Evolutionary conservation across 495 filamentous ascomycete genomes (phyloP).

Genomic region (Podospora pseudoanserina): DNA sequence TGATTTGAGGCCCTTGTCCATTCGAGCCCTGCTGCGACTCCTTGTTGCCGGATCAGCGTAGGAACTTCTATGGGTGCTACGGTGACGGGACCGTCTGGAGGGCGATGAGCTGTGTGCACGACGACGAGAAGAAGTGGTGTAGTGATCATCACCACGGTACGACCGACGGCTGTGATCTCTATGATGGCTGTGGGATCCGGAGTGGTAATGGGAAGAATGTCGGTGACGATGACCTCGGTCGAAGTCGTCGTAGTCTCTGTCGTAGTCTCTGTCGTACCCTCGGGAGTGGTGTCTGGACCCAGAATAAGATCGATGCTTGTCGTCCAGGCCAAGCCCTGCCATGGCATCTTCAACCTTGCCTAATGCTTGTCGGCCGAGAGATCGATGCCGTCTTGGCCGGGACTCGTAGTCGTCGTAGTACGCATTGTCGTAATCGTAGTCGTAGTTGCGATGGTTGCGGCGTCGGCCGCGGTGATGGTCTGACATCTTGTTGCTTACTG

Average conservation of each 20-base stretch:
- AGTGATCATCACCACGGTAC: background rate
- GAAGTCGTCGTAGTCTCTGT: background rate
- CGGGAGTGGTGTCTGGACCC: conserved; percentile 7
- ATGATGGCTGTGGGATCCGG: background rate
- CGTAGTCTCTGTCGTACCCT: background rate
- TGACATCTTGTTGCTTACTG: conserved; percentile 10
- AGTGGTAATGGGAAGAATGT: conserved; percentile 7
- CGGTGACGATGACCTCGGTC: background rate
- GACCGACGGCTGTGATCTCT: conserved; percentile 1
- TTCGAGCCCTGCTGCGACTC: conserved; percentile 10
- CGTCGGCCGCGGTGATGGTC: conserved; percentile 23
- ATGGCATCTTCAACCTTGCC: conserved; percentile 27
- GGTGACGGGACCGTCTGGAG: background rate
- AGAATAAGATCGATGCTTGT: background rate
- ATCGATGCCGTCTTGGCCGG: conserved; percentile 22
- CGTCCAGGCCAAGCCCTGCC: conserved; percentile 15
- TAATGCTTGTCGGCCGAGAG: conserved; percentile 23
- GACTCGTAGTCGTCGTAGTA: conserved; percentile 17
- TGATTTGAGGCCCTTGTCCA: conserved; percentile 22
- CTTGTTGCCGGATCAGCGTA: background rate
- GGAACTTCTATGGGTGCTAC: background rate
- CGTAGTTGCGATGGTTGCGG: conserved; percentile 13
- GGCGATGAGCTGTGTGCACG: conserved; percentile 17
- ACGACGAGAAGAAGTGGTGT: background rate
- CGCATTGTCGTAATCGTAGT: conserved; percentile 14